Evolutionary conservation across 2,329 filamentous ascomycete species (phyloP).

Genomic region (Aphanocladium album): DNA sequence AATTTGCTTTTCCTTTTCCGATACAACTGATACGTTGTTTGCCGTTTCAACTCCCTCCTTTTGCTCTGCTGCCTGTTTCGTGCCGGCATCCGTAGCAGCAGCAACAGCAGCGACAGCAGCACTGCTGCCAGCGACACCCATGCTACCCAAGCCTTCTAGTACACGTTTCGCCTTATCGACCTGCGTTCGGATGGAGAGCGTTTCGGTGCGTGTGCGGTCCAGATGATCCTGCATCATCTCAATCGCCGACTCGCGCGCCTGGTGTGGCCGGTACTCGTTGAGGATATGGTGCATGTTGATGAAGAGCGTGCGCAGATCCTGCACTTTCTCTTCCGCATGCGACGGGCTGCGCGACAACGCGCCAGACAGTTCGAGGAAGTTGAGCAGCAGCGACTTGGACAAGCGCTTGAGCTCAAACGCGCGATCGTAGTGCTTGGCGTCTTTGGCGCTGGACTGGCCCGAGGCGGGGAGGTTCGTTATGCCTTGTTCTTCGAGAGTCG

Average conservation of each 20-base stretch:
- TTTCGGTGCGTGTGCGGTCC: slow-evolving; percentile 66
- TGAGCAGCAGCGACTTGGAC: slow-evolving; percentile 78
- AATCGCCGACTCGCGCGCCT: slow-evolving; percentile 83
- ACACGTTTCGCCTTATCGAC: slow-evolving; percentile 69
- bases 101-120: slow-evolving; percentile 12
- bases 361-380: slow-evolving; percentile 80
- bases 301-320: slow-evolving; percentile 74
- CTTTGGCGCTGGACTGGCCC: slow-evolving; percentile 36
- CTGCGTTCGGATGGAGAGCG: slow-evolving; percentile 60
- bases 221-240: slow-evolving; percentile 82
- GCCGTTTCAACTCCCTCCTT: slow-evolving; percentile 8
- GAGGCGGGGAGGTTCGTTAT: slow-evolving; percentile 59
- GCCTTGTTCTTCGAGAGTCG: slow-evolving; percentile 62
- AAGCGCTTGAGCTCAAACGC: slow-evolving; percentile 69
- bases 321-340: slow-evolving; percentile 64
- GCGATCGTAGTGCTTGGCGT: slow-evolving; percentile 55
- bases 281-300: slow-evolving; percentile 90
- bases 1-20: slow-evolving; percentile 25
- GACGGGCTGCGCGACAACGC: slow-evolving; percentile 24
- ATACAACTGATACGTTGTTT: slow-evolving; percentile 15
- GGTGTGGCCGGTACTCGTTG: slow-evolving; percentile 91
- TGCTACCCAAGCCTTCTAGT: slow-evolving; percentile 61
- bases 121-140: slow-evolving; percentile 29
- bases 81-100: background rate
- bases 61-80: slow-evolving; percentile 15